phyloP scores from a whole-genome alignment of 257 asterid species.

The Salvia miltiorrhiza region DNA sequence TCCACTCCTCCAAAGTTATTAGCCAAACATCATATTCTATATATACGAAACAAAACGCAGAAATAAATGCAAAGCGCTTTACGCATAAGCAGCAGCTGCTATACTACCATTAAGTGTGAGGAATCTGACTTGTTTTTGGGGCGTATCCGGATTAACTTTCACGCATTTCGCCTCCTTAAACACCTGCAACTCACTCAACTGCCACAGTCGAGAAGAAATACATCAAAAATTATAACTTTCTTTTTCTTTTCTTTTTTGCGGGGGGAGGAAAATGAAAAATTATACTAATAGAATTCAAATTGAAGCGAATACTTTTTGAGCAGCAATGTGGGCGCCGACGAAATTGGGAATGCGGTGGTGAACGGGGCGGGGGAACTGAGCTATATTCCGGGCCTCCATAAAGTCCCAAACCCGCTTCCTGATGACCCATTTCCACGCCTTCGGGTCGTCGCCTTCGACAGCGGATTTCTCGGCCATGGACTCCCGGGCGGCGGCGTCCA shows the following conservation, averaged over 20 bases:
- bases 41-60: background rate
- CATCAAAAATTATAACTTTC: slow-evolving; percentile 5
- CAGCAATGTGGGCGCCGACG: slow-evolving; percentile 60
- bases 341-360: slow-evolving; percentile 95
- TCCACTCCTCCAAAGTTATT: background rate
- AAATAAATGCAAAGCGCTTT: background rate
- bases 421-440: slow-evolving; percentile 87
- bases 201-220: slow-evolving; percentile 10
- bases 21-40: background rate
- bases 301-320: slow-evolving; percentile 50
- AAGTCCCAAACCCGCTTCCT: slow-evolving; percentile 82
- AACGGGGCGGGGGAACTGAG: slow-evolving; percentile 92
- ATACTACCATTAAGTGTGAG: slow-evolving; percentile 67
- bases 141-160: slow-evolving; percentile 93
- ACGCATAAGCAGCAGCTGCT: background rate
- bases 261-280: background rate
- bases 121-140: slow-evolving; percentile 89
- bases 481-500: slow-evolving; percentile 71
- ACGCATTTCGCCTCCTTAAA: slow-evolving; percentile 75
- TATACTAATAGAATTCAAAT: background rate
- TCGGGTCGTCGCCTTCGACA: slow-evolving; percentile 46
- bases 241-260: slow-evolving; percentile 27
- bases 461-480: slow-evolving; percentile 63
- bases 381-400: slow-evolving; percentile 80
- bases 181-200: slow-evolving; percentile 73